Conservation (phyloP, 2,329 filamentous ascomycete species). For the Immersiporthe knoxdaviesiana region DNA sequence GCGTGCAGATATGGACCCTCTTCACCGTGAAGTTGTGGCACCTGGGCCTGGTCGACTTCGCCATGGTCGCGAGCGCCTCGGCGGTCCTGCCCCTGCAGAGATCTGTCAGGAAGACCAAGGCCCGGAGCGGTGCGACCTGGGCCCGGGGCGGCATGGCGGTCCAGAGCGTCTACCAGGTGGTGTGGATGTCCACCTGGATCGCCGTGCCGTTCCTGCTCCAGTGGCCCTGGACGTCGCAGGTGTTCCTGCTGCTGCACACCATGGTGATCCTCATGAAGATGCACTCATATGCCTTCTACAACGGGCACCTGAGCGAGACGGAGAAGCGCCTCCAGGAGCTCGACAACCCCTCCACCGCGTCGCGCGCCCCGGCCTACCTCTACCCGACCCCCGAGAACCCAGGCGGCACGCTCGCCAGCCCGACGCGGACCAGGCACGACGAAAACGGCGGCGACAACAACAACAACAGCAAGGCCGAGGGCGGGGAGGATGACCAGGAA, state of each 20-base stretch:
- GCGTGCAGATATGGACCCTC: constrained; percentile 83
- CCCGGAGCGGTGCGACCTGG: constrained; percentile 69
- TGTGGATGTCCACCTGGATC: constrained; percentile 84
- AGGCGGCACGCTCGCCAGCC: constrained; percentile 44
- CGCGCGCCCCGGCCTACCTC: constrained; percentile 71
- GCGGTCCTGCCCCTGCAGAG: constrained; percentile 75
- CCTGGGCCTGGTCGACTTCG: constrained; percentile 77
- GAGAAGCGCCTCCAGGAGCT: constrained; percentile 78
- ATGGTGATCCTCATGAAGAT: constrained; percentile 97
- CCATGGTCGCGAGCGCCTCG: constrained; percentile 80
- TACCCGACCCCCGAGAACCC: constrained; percentile 69
- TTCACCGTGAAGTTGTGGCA: constrained; percentile 91
- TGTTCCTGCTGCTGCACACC: constrained; percentile 89
- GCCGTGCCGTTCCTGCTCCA: constrained; percentile 79
- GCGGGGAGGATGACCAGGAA: constrained; percentile 45
- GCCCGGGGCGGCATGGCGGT: constrained; percentile 74
- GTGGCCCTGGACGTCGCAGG: constrained; percentile 97
- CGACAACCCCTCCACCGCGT: constrained; percentile 73
- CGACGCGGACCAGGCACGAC: constrained; percentile 30
- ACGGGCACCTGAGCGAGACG: constrained; percentile 89
- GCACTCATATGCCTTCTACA: constrained; percentile 98
- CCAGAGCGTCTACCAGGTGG: constrained; percentile 79
- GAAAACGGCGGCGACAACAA: too few relatives aligned
- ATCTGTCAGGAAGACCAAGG: constrained; percentile 58
- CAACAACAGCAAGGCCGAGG: constrained; percentile 17